Evolutionary conservation across 1,139 yeast genomes (phyloP).

Genomic region (Zhuliangozyma parablackwelliae): DNA sequence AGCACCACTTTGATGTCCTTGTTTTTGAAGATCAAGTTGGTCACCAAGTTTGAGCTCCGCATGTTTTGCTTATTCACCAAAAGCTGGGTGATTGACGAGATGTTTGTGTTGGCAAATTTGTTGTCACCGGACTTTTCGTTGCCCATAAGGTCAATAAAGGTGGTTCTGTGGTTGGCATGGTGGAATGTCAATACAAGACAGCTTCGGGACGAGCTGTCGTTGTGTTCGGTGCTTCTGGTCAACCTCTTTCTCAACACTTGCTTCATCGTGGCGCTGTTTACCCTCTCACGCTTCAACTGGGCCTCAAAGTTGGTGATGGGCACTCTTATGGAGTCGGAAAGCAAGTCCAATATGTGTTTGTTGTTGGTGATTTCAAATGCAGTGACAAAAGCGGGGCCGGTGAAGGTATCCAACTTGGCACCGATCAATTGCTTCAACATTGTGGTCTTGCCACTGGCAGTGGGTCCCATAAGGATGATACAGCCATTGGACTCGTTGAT

Average conservation of each 20-base stretch:
- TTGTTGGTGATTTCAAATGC: constrained; percentile 31
- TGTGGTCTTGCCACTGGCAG: constrained; percentile 34
- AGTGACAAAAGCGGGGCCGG: constrained; percentile 13
- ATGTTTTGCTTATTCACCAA: constrained; percentile 11
- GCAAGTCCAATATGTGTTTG: constrained; percentile 22
- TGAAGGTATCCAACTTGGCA: constrained; percentile 7
- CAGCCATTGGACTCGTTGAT: constrained; percentile 13
- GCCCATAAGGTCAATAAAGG: constrained; percentile 31
- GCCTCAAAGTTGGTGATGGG: constrained; percentile 12
- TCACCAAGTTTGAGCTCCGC: constrained; percentile 24
- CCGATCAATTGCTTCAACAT: constrained; percentile 16
- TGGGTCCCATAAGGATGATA: constrained; percentile 29
- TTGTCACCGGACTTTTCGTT: constrained; percentile 20
- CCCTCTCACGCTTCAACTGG: constrained; percentile 11
- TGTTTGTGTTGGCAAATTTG: constrained; percentile 25
- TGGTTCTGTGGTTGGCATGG: constrained; percentile 16
- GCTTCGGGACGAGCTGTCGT: constrained; percentile 22
- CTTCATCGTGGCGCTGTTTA: constrained; percentile 9
- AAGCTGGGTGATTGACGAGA: constrained; percentile 27
- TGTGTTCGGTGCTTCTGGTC: constrained; percentile 18
- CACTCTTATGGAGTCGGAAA: constrained; percentile 8
- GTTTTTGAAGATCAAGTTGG: constrained; percentile 25
- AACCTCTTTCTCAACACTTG: constrained; percentile 18
- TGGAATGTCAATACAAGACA: constrained; percentile 25
- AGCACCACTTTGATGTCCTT: constrained; percentile 20